Evolutionary conservation across 129 eudicot species (phyloP).

Genomic region (Cynara cardunculus): DNA sequence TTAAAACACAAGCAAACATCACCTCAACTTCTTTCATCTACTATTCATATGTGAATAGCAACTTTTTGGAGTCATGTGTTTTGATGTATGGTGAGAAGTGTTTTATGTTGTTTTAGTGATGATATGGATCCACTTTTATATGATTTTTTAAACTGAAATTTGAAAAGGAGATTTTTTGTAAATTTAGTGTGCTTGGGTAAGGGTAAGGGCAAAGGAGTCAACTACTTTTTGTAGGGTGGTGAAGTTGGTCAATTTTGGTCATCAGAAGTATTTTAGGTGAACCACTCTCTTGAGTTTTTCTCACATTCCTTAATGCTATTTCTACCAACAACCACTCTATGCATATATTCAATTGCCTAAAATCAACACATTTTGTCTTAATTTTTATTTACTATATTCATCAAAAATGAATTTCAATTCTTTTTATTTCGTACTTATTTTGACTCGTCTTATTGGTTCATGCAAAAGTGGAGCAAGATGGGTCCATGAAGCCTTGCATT

Average conservation of each 20-base stretch:
- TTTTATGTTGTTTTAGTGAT: neutral
- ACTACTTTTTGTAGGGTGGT: constrained; percentile 33
- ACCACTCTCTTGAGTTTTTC: constrained; percentile 30
- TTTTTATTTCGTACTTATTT: neutral
- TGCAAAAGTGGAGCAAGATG: neutral
- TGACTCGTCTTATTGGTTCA: neutral
- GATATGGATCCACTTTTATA: no score
- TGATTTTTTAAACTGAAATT: no score
- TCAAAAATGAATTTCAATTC: no score
- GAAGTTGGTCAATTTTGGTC: constrained; percentile 35
- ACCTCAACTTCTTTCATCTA: neutral
- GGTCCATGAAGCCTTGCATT: neutral
- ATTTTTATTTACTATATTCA: no score
- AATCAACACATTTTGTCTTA: neutral
- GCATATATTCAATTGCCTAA: no score
- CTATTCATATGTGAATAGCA: neutral
- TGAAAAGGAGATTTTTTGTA: no score
- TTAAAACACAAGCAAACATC: neutral
- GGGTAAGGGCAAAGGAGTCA: no score
- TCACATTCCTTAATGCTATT: neutral
- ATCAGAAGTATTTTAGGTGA: constrained; percentile 36
- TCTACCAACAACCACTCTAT: neutral
- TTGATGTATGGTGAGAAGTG: no score
- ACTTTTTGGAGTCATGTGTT: neutral
- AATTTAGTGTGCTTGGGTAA: constrained; percentile 10